Evolutionary conservation across 2,329 filamentous ascomycete genomes (phyloP).

Genomic region (Fusarium mundagurra): DNA sequence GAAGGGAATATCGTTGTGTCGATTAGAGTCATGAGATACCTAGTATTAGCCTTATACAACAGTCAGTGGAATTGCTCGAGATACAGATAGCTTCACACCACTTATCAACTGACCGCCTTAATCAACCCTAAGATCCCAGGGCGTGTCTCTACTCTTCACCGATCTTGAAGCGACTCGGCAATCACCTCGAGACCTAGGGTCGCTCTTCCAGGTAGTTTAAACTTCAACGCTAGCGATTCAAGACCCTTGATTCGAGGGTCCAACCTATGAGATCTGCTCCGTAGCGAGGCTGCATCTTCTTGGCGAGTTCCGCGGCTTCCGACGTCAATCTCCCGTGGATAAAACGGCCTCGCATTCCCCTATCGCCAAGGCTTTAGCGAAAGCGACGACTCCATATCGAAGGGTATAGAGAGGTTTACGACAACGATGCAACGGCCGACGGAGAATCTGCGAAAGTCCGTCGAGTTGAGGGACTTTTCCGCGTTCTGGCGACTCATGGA

Average conservation of each 20-base stretch:
- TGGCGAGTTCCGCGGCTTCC: neutral
- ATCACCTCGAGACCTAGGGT: neutral
- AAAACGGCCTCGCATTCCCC: neutral
- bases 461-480: neutral
- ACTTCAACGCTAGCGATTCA: neutral
- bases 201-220: neutral
- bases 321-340: neutral
- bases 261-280: too few relatives aligned
- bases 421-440: neutral
- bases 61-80: too few relatives aligned
- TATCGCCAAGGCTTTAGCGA: neutral
- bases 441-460: neutral
- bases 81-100: neutral
- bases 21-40: neutral
- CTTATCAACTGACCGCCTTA: neutral
- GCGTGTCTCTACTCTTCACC: neutral
- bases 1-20: rapidly evolving
- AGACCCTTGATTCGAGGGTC: neutral
- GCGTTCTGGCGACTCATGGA: neutral
- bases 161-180: neutral
- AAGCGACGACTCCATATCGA: neutral
- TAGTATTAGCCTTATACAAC: neutral
- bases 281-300: neutral
- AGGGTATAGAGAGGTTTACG: neutral
- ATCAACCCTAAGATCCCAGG: rapidly evolving